These are phyloP conservation scores for Scenedesmus sp. DNA, from an alignment of 163 green algal species.

Conservation along the genomic window DNA sequence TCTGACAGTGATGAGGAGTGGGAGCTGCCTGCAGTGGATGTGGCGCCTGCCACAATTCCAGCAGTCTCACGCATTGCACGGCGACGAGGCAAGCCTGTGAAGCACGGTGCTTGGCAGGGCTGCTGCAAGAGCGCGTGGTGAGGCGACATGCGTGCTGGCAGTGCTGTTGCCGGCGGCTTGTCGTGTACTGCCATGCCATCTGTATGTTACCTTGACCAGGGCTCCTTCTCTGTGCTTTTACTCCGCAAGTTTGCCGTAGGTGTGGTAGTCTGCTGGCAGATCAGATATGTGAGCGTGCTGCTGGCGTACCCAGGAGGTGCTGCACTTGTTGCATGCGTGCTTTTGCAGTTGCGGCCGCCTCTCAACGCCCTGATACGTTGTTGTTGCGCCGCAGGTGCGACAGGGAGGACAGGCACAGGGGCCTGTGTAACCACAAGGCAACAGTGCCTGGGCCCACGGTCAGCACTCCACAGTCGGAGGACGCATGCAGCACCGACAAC, in stretches of 20 bases:
- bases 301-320: too few species aligned
- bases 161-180: neutral
- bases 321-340: too few species aligned
- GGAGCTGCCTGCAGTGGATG: neutral
- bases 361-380: neutral
- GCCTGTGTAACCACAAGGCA: constrained; percentile 46
- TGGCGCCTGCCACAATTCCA: neutral
- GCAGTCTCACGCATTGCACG: neutral
- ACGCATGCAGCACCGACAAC: constrained; percentile 29
- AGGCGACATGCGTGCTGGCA: neutral
- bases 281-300: too few species aligned
- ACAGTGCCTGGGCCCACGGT: constrained; percentile 30
- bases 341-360: too few species aligned
- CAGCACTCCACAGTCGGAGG: neutral
- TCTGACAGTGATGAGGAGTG: neutral
- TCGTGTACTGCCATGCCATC: too few species aligned
- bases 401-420: constrained; percentile 44
- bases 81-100: constrained; percentile 7
- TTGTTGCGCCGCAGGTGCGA: constrained; percentile 33
- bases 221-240: too few species aligned
- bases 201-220: too few species aligned
- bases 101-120: constrained; percentile 38
- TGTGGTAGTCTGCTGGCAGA: too few species aligned
- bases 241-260: too few species aligned
- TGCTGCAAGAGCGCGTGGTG: constrained; percentile 43